Percentiles rank a stretch among this genome's conserved stretches.
phyloP scores from a whole-genome alignment of 306 rosid species.

The Quillaja saponaria region DNA sequence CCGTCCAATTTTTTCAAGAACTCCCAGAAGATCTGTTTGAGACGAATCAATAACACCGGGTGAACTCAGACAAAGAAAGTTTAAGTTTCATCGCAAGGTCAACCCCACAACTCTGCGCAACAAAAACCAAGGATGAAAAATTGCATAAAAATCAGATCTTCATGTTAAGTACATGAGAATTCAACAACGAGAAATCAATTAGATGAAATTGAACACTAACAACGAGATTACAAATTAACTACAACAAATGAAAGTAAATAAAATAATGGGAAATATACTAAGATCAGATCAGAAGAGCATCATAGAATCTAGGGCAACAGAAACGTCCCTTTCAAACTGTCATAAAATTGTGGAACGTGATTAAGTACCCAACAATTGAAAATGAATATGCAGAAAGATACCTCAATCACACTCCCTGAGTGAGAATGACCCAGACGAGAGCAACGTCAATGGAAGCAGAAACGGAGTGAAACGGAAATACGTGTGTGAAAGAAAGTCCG shows the following conservation, averaged over 20 bases:
- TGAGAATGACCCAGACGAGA: constrained; percentile 26
- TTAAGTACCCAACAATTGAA: not conserved
- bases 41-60: not conserved
- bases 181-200: not conserved
- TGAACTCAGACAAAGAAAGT: constrained; percentile 17
- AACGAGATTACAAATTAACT: not conserved
- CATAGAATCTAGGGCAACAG: constrained; percentile 48
- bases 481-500: too few species aligned
- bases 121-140: constrained; percentile 18
- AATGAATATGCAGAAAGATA: not conserved
- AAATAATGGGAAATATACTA: constrained; percentile 6
- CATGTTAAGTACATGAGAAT: not conserved
- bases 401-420: constrained; percentile 28
- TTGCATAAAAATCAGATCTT: constrained; percentile 51
- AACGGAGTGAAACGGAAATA: too few species aligned
- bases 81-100: constrained; percentile 17
- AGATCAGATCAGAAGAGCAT: constrained; percentile 60
- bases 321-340: constrained; percentile 30
- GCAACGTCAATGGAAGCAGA: not conserved
- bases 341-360: constrained; percentile 14
- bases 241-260: not conserved
- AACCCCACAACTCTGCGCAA: constrained; percentile 34
- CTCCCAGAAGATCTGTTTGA: not conserved
- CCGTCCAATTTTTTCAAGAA: constrained; percentile 23
- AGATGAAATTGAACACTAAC: not conserved